A percentile compares a stretch with the other conserved stretches of the same genome.
Conservation (phyloP, 352 stramenopile species). For the Phytopythium kandeliae region DNA sequence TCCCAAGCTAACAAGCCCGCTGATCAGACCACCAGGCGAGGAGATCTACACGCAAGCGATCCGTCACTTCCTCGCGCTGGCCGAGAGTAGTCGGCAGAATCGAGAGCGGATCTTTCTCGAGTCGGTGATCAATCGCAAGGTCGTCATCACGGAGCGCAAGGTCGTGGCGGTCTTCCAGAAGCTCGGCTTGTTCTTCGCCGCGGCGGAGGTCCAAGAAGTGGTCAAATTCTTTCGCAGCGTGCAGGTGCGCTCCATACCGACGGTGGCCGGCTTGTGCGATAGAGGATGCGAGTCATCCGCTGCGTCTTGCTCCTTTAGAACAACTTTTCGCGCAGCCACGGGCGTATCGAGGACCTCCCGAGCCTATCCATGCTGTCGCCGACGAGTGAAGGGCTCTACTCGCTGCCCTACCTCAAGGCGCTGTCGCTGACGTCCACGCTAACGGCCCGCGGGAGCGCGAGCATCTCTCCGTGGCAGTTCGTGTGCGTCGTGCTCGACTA, state of each 20-base stretch:
- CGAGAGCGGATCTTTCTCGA: constrained; percentile 52
- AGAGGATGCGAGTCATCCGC: too few species aligned
- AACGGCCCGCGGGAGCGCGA: constrained; percentile 12
- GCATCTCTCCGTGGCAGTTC: constrained; percentile 41
- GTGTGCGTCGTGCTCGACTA: constrained; percentile 48
- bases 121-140: constrained; percentile 52
- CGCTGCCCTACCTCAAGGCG: constrained; percentile 36
- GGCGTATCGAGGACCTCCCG: constrained; percentile 54
- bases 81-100: constrained; percentile 32
- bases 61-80: constrained; percentile 48
- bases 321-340: constrained; percentile 37
- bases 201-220: constrained; percentile 37
- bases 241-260: constrained; percentile 18
- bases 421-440: constrained; percentile 41
- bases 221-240: constrained; percentile 42
- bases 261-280: too few species aligned
- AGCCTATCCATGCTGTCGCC: constrained; percentile 50
- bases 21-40: constrained; percentile 33
- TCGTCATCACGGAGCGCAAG: constrained; percentile 59
- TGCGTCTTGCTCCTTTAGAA: constrained; percentile 17
- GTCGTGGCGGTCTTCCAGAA: constrained; percentile 37
- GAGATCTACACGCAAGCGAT: constrained; percentile 51
- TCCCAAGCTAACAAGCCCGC: constrained; percentile 3
- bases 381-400: constrained; percentile 32
- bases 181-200: constrained; percentile 52